Base-by-base conservation (phyloP, 2,329 filamentous ascomycete species). In the Claviceps sp. region DNA sequence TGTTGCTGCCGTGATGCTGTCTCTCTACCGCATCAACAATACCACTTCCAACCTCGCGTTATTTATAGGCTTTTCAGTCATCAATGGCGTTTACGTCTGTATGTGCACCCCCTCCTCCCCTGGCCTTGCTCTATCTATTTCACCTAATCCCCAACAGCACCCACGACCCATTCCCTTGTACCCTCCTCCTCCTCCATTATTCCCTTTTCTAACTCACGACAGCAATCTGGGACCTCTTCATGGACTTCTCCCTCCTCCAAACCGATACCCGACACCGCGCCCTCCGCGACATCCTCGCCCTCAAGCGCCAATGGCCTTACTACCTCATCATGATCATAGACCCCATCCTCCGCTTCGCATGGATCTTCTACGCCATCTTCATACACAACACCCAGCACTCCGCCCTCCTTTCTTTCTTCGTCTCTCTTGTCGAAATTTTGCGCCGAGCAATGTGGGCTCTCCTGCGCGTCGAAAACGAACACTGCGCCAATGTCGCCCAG, bases 401-500 rank as follows among this genome's bases (percentile, higher is more conserved):
- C 1, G 86, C 87, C 3, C 65, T 89, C 2, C 78, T 89, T 5
- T 89, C 87, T 1, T 97, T 97, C 67, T 59, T 86, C 34, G 80
- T 96, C 16, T 77, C 79, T 1, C 70, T 96, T 3, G 79, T 84
- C 8, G 93, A 98, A 65, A 81, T 95, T 22, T 75, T 79, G n/a
- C 81, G 93, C 36, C 75, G 93, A 63, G 90, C 89, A 55, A 81
- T 96, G 63, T 98, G 93, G 93, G 84, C 85, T 0, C 73, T 97
- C 4, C 86, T 98, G 65, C 87, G 93, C 42, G 90, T 98, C 26
- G 93, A 98, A 67, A 98, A 98, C 66, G 93, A 98, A 62, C 93
- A 98, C 69, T 95, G 89, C 68, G 84, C 85, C 52, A 95, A 96
- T 60, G 91, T 98, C 2, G 79, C 82, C 18, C 82, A 88, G 58